Conservation (phyloP, 2,329 filamentous ascomycete species). For the Dryadomyces quercivorus region DNA sequence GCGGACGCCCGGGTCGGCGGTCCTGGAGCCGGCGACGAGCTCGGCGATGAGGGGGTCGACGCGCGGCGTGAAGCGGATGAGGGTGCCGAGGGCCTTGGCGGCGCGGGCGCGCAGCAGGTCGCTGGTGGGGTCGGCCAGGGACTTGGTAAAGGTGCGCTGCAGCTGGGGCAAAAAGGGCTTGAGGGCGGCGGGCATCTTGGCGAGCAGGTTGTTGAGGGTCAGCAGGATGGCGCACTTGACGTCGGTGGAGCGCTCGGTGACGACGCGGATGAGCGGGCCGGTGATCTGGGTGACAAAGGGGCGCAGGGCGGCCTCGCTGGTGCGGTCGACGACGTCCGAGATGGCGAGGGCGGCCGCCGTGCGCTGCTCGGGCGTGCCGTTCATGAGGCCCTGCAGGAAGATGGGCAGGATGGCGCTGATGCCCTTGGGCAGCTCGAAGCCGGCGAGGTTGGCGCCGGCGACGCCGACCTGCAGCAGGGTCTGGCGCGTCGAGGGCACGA, state of each 20-base stretch:
- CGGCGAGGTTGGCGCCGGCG: slow-evolving; percentile 69
- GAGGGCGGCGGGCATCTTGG: slow-evolving; percentile 90
- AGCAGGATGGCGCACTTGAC: slow-evolving; percentile 91
- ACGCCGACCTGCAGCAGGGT: slow-evolving; percentile 82
- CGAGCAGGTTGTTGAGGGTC: slow-evolving; percentile 85
- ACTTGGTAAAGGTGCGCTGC: slow-evolving; percentile 93
- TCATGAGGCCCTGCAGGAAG: slow-evolving; percentile 95
- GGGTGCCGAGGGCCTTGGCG: slow-evolving; percentile 83
- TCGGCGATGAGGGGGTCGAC: slow-evolving; percentile 90
- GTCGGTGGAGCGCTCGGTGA: slow-evolving; percentile 90
- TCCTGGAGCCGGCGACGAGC: slow-evolving; percentile 91
- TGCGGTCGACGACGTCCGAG: slow-evolving; percentile 89
- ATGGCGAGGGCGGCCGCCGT: slow-evolving; percentile 87
- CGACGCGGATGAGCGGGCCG: slow-evolving; percentile 91
- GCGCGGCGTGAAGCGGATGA: slow-evolving; percentile 91
- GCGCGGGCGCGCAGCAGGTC: slow-evolving; percentile 78
- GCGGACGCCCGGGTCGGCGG: slow-evolving; percentile 71
- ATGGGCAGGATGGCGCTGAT: slow-evolving; percentile 95
- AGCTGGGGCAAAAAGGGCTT: slow-evolving; percentile 96
- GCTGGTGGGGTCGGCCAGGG: slow-evolving; percentile 83
- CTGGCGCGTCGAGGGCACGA: slow-evolving; percentile 77
- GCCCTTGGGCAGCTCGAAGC: slow-evolving; percentile 88
- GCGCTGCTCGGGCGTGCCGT: slow-evolving; percentile 83
- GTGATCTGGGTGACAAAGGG: slow-evolving; percentile 97
- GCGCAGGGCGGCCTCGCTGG: slow-evolving; percentile 75